A percentile compares a stretch with the other conserved stretches of the same genome.
These are phyloP conservation scores for Dacryopinax spathularia DNA, from an alignment of 768 basidiomycete species.

Conservation along the genomic window DNA sequence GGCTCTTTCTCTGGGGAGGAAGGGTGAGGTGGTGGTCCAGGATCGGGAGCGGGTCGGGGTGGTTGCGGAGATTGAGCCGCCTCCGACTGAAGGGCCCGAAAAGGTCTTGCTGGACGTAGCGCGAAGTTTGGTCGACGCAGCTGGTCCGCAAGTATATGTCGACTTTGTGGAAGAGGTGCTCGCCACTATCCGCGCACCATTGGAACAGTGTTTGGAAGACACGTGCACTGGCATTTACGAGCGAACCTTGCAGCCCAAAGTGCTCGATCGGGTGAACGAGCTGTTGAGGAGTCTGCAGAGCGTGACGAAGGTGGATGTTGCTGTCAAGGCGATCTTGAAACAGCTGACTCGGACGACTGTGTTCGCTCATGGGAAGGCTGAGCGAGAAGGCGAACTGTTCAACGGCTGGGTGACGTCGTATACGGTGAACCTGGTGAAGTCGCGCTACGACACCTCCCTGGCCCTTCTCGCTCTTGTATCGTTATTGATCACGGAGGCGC, in stretches of 20 bases:
- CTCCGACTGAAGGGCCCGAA: slow-evolving; percentile 32
- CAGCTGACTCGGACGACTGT: slow-evolving; percentile 29
- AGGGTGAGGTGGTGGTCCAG: slow-evolving; percentile 6
- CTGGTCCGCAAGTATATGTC: slow-evolving; percentile 14
- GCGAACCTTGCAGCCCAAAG: slow-evolving; percentile 40
- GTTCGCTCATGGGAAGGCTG: not conserved
- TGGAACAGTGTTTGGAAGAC: slow-evolving; percentile 45
- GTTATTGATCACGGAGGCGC: slow-evolving; percentile 52
- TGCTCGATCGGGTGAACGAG: slow-evolving; percentile 37
- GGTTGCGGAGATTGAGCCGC: not conserved
- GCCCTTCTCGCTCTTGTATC: slow-evolving; percentile 52
- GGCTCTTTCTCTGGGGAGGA: slow-evolving; percentile 10
- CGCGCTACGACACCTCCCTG: slow-evolving; percentile 61
- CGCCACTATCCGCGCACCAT: slow-evolving; percentile 42
- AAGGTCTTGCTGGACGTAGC: slow-evolving; percentile 45
- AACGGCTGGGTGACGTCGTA: slow-evolving; percentile 51
- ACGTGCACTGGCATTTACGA: slow-evolving; percentile 40
- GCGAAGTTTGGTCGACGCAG: slow-evolving; percentile 16
- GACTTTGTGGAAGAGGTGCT: slow-evolving; percentile 48
- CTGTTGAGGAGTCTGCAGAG: slow-evolving; percentile 39
- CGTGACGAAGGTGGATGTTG: slow-evolving; percentile 35
- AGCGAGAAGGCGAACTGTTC: slow-evolving; percentile 44
- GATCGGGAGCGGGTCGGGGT: slow-evolving; percentile 1
- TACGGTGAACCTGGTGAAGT: slow-evolving; percentile 45
- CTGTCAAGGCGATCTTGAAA: not conserved